Evolutionary conservation across 2,329 filamentous ascomycete genomes (phyloP), one percentile per base, ranked within the genome.

Genomic region (Chalaropsis thielavioides): DNA sequence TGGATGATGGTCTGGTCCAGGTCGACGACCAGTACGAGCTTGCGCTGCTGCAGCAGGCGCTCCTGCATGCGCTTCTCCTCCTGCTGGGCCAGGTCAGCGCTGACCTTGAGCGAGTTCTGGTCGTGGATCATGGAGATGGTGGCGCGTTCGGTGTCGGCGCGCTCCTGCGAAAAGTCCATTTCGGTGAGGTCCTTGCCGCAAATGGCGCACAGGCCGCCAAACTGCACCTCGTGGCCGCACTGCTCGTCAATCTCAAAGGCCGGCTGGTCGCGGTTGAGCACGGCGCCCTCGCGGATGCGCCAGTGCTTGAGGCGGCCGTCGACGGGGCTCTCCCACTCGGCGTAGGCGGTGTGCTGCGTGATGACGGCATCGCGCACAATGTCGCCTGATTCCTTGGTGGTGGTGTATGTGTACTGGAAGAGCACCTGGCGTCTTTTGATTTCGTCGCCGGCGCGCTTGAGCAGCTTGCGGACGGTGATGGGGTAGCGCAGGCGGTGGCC

Each of bases 1-100:
- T 99, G 94, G 69, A 99, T 99, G 71, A 99, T 94, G 66, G 94
- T 99, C 78, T 97, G 92, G 73, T 99, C 94, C 64, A 99, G 80
- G 79, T 99, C 94, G 70, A 99, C 94, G 31, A 99, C 94, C 56
- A 99, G 81, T 58, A 89, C 95, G 56, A 99, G 81, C 76, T 95
- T 96, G 70, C 88, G 84, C 68, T 88, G 83, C 67, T 85, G 81
- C 54, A 99, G 79, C 51, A 99, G 79, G 22, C 92, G 86, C 67
- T 85, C 83, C 77, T 96, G 95, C 15, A 90, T 83, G 70, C 95
- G 88, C 72, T 92, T 86, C 75, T 97, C 92, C 66, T 89, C 87
- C 69, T 84, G 85, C 61, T 83, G 83, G 15, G 94, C 94, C 72
- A 95, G 89, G 67, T 82, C 82, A 70, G 85, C 80, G 74, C 91